phyloP scores from a whole-genome alignment of 352 stramenopile genomes.

The Globisporangium cystogenes region DNA sequence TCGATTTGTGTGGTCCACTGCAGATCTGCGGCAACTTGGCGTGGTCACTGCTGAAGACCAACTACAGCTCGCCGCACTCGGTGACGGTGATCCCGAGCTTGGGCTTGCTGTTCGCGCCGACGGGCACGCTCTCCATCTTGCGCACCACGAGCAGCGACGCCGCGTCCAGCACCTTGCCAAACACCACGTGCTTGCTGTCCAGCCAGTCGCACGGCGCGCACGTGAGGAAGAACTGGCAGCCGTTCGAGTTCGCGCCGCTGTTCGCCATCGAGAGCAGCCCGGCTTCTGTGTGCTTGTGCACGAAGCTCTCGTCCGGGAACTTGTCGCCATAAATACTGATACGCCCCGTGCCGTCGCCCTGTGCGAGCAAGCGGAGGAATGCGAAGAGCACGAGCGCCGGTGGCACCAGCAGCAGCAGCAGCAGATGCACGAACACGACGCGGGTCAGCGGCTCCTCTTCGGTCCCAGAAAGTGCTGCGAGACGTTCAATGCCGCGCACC shows the following conservation, averaged over 20 bases:
- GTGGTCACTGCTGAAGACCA: not conserved
- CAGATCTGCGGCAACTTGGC: not conserved
- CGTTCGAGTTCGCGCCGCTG: slow-evolving; percentile 66
- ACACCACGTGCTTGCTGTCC: slow-evolving; percentile 96
- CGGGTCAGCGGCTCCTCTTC: not conserved
- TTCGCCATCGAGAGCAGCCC: slow-evolving; percentile 83
- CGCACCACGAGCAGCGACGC: slow-evolving; percentile 58
- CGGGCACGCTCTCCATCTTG: slow-evolving; percentile 91
- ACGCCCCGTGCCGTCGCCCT: slow-evolving; percentile 66
- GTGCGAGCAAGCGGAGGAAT: too few relatives aligned
- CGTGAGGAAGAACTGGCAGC: slow-evolving; percentile 82
- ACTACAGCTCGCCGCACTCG: slow-evolving; percentile 87
- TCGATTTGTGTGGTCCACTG: slow-evolving; percentile 5
- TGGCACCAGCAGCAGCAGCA: not conserved
- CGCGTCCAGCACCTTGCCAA: slow-evolving; percentile 90
- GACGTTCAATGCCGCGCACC: too few relatives aligned
- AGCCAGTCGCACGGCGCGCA: slow-evolving; percentile 11
- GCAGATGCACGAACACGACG: slow-evolving; percentile 23
- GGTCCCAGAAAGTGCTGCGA: too few relatives aligned
- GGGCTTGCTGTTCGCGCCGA: slow-evolving; percentile 79
- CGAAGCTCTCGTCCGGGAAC: slow-evolving; percentile 79
- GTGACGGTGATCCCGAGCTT: slow-evolving; percentile 85
- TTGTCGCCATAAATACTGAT: slow-evolving; percentile 81
- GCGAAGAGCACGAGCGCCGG: too few relatives aligned
- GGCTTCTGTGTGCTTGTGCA: slow-evolving; percentile 54